A percentile compares a stretch with the other conserved stretches of the same genome.
Conservation (phyloP, 495 filamentous ascomycete genomes). For the Annulohypoxylon stygium region DNA sequence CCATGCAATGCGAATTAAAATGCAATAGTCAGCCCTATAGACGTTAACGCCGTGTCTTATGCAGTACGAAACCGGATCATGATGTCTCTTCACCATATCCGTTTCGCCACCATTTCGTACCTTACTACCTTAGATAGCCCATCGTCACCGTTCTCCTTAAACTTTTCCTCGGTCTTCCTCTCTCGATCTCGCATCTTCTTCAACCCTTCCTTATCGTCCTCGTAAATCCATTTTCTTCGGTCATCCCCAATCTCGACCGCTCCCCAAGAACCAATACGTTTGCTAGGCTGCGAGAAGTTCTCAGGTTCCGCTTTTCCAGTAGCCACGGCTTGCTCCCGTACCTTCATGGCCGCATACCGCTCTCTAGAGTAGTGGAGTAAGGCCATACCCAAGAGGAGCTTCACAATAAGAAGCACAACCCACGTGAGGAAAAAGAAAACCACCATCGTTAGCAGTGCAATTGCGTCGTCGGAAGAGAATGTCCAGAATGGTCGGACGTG, state of each 20-base stretch:
- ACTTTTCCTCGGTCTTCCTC: conserved; percentile 66
- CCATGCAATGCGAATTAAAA: conserved; percentile 28
- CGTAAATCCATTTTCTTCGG: conserved; percentile 86
- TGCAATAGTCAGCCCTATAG: conserved; percentile 16
- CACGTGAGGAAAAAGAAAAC: conserved; percentile 85
- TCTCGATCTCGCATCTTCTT: conserved; percentile 78
- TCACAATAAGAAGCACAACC: conserved; percentile 81
- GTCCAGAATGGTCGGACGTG: conserved; percentile 52
- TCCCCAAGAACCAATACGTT: conserved; percentile 83
- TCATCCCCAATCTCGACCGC: conserved; percentile 91
- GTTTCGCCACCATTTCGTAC: conserved; percentile 94
- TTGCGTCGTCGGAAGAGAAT: conserved; percentile 71
- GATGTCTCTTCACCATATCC: conserved; percentile 77
- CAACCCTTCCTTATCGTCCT: conserved; percentile 81
- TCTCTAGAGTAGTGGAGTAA: conserved; percentile 79
- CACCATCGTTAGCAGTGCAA: conserved; percentile 77
- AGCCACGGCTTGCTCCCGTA: conserved; percentile 67
- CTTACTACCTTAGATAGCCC: conserved; percentile 78
- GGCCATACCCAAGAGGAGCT: conserved; percentile 86
- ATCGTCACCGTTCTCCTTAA: conserved; percentile 66
- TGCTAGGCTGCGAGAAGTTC: conserved; percentile 74
- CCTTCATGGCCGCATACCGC: conserved; percentile 84
- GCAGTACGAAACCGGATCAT: neutral
- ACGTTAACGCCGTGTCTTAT: neutral
- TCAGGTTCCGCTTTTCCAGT: conserved; percentile 63